phyloP scores from a whole-genome alignment of 139 green algal genomes.

The Auxenochlorella pyrenoidosa region DNA sequence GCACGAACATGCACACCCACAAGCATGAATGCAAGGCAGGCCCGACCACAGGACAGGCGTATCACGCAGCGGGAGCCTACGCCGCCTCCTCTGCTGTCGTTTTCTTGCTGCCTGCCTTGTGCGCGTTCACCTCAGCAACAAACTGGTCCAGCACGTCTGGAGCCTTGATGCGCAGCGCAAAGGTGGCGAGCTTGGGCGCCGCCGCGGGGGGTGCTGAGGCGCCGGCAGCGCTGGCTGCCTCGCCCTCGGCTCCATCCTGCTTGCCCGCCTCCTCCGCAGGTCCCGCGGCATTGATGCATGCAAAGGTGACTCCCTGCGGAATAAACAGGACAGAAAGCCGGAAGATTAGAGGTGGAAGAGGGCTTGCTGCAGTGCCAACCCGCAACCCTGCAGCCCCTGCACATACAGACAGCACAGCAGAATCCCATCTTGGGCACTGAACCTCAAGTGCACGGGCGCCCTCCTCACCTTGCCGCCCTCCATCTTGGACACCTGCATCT shows the following conservation, averaged over 20 bases:
- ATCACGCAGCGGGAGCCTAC: not conserved
- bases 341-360: no score
- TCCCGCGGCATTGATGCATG: slow-evolving; percentile 67
- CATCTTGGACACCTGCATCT: slow-evolving; percentile 86
- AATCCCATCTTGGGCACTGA: no score
- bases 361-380: not conserved
- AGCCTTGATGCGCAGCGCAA: slow-evolving; percentile 55
- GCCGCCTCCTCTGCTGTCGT: not conserved
- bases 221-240: not conserved
- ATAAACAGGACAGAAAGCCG: no score
- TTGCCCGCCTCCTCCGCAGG: slow-evolving; percentile 14
- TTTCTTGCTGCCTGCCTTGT: slow-evolving; percentile 39
- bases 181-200: slow-evolving; percentile 51
- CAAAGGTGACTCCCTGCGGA: slow-evolving; percentile 79
- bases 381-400: not conserved
- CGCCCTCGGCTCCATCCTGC: slow-evolving; percentile 12
- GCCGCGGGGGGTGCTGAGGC: not conserved
- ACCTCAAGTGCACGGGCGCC: no score
- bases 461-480: slow-evolving; percentile 66
- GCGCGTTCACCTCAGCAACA: slow-evolving; percentile 33
- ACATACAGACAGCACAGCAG: not conserved
- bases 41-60: no score
- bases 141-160: slow-evolving; percentile 42
- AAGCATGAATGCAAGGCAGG: no score
- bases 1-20: no score